Conservation (phyloP, 2,329 filamentous ascomycete genomes). For the Penicillium hordei region DNA sequence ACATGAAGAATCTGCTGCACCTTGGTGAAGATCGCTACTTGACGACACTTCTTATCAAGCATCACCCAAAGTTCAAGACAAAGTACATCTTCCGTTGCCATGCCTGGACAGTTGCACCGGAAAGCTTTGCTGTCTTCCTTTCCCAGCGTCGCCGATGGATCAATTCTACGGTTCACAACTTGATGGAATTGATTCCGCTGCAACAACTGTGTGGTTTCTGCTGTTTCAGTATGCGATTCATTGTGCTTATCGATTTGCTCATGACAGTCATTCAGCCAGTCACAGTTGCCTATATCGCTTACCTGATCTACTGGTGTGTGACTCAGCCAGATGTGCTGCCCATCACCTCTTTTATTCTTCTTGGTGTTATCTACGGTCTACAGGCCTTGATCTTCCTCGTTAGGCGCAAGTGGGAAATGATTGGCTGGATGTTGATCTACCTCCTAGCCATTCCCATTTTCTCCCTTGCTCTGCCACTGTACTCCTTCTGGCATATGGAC, state of each 20-base stretch:
- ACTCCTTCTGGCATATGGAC: conserved; percentile 99
- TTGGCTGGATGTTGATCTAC: conserved; percentile 98
- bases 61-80: conserved; percentile 92
- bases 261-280: conserved; percentile 91
- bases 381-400: conserved; percentile 97
- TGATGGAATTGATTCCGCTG: conserved; percentile 91
- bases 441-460: conserved; percentile 88
- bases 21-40: conserved; percentile 97
- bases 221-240: conserved; percentile 99
- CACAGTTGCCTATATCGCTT: conserved; percentile 83
- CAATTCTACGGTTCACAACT: conserved; percentile 97
- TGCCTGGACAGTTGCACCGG: conserved; percentile 95
- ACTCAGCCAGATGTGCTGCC: conserved; percentile 67
- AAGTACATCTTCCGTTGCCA: conserved; percentile 93
- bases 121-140: conserved; percentile 90
- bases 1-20: conserved; percentile 98
- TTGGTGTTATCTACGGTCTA: conserved; percentile 94
- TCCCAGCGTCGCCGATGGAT: conserved; percentile 99
- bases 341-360: conserved; percentile 80
- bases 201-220: conserved; percentile 97
- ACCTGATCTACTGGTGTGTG: conserved; percentile 75
- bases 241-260: conserved; percentile 90
- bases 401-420: conserved; percentile 98
- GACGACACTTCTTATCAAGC: conserved; percentile 89
- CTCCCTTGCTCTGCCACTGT: conserved; percentile 83